These are phyloP conservation scores for Talaromyces sp. DNA, from an alignment of 2,329 filamentous ascomycete species.

Conservation along the genomic window DNA sequence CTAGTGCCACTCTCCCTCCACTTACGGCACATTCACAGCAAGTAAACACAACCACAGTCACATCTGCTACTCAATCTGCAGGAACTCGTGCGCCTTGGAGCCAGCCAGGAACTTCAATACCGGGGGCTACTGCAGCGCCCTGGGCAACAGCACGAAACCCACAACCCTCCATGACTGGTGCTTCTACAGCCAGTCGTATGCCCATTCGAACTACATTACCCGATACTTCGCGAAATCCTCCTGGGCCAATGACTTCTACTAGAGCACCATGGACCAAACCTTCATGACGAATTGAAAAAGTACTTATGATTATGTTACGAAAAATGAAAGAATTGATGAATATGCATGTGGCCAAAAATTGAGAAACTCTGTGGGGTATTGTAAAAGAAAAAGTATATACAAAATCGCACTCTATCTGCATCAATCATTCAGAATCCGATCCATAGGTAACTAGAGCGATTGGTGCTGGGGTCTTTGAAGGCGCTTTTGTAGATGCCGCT, in stretches of 20 bases:
- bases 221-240: conserved; percentile 28
- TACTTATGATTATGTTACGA: neutral
- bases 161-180: neutral
- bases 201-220: conserved; percentile 19
- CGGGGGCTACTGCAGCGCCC: conserved; percentile 29
- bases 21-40: conserved; percentile 53
- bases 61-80: conserved; percentile 24
- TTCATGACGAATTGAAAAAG: neutral
- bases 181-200: conserved; percentile 15
- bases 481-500: neutral
- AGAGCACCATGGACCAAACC: conserved; percentile 22
- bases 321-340: neutral
- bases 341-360: neutral
- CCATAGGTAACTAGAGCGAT: conserved; percentile 15
- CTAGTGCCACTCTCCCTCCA: conserved; percentile 51
- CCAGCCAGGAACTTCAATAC: conserved; percentile 20
- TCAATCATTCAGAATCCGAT: conserved; percentile 16
- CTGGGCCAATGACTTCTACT: conserved; percentile 27
- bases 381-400: conserved; percentile 1
- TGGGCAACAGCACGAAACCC: conserved; percentile 24
- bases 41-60: conserved; percentile 19
- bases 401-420: neutral
- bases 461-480: neutral
- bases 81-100: conserved; percentile 38
- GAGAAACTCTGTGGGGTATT: conserved; percentile 16